These are phyloP conservation scores for Fusarium brevicatenulatum DNA, from an alignment of 2,329 filamentous ascomycete genomes.

Conservation along the genomic window DNA sequence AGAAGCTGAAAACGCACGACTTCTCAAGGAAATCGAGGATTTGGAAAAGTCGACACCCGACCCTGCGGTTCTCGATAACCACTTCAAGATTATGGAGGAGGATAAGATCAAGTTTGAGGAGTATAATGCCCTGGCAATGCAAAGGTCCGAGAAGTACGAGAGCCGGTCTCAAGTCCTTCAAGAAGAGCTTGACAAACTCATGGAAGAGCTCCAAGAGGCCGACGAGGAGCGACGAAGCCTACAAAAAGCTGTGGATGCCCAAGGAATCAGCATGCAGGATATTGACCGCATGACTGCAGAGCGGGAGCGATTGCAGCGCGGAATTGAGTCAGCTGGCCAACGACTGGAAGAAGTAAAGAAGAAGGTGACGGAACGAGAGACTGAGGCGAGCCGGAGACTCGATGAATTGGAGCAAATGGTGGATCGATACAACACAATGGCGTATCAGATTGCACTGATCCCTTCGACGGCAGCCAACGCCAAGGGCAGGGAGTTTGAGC, in stretches of 20 bases:
- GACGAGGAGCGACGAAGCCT: slow-evolving; percentile 84
- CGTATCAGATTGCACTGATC: slow-evolving; percentile 93
- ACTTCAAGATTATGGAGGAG: slow-evolving; percentile 93
- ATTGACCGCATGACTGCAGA: slow-evolving; percentile 99
- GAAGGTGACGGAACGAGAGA: slow-evolving; percentile 84
- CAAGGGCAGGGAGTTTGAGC: slow-evolving; percentile 84
- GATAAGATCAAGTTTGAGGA: slow-evolving; percentile 95
- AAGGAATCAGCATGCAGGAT: slow-evolving; percentile 96
- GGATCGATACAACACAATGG: slow-evolving; percentile 91
- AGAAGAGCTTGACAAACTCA: slow-evolving; percentile 83
- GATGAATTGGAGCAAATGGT: slow-evolving; percentile 93
- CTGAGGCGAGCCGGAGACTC: slow-evolving; percentile 84
- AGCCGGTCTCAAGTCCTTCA: slow-evolving; percentile 83
- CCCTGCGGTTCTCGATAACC: slow-evolving; percentile 83
- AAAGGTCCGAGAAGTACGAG: slow-evolving; percentile 90
- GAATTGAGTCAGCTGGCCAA: slow-evolving; percentile 78
- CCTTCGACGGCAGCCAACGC: slow-evolving; percentile 86
- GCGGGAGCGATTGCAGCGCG: slow-evolving; percentile 90
- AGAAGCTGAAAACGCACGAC: slow-evolving; percentile 83
- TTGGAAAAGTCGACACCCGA: slow-evolving; percentile 88
- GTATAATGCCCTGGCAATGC: slow-evolving; percentile 86
- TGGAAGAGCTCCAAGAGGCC: slow-evolving; percentile 78
- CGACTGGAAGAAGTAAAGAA: slow-evolving; percentile 88
- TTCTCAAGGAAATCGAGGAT: slow-evolving; percentile 88
- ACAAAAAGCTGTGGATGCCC: slow-evolving; percentile 87